A percentile compares a stretch with the other conserved stretches of the same genome.
Evolutionary conservation across 2,329 filamentous ascomycete genomes (phyloP).

Genomic region (Cladosporium sp.): DNA sequence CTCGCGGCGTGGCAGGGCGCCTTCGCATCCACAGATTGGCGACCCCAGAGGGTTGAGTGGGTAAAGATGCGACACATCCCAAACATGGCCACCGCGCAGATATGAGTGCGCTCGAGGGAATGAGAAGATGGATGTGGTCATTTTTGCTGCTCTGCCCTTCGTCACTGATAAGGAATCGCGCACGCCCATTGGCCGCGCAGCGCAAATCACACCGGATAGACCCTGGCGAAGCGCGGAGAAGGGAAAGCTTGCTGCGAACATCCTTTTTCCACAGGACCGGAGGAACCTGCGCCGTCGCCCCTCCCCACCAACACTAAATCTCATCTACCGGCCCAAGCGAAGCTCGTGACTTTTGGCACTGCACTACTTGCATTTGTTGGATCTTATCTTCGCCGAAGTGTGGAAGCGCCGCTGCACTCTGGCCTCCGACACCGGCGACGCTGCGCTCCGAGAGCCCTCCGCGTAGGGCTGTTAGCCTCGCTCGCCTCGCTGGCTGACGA

Average conservation of each 20-base stretch:
- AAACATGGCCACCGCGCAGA: slow-evolving; percentile 9
- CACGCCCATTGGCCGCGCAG: slow-evolving; percentile 1
- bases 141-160: slow-evolving; percentile 4
- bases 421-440: slow-evolving; percentile 4
- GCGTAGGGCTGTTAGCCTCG: not conserved
- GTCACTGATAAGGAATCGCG: slow-evolving; percentile 12
- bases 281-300: not conserved
- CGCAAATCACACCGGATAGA: not conserved
- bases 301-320: slow-evolving; percentile 7
- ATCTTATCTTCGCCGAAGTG: slow-evolving; percentile 9
- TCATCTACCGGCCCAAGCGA: not conserved
- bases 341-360: not conserved
- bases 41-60: not conserved
- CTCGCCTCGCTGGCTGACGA: slow-evolving; percentile 1
- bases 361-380: not conserved
- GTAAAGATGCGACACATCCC: not conserved
- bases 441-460: not conserved
- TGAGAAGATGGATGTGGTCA: slow-evolving; percentile 20
- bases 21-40: slow-evolving; percentile 2
- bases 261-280: slow-evolving; percentile 2
- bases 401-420: not conserved
- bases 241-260: slow-evolving; percentile 3
- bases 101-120: slow-evolving; percentile 8
- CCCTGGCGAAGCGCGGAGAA: slow-evolving; percentile 13
- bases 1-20: slow-evolving; percentile 13